Percentiles rank a stretch among this genome's conserved stretches.
Evolutionary conservation across 805 yeast genomes (phyloP).

Genomic region (Starmera pachycereana): DNA sequence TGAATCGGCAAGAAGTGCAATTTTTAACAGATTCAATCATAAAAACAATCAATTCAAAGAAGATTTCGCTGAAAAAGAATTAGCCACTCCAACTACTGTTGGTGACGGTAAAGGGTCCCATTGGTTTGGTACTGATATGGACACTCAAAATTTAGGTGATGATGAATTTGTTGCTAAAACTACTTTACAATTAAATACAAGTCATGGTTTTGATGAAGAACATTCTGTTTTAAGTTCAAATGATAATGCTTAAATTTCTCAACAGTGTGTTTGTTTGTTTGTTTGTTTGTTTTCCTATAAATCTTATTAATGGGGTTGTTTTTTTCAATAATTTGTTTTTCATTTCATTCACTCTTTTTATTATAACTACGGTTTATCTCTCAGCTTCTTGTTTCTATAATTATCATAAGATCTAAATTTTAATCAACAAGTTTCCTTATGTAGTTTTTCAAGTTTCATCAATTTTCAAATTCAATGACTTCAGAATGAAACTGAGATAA

Average conservation of each 20-base stretch:
- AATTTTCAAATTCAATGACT: constrained; percentile 1
- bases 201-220: not conserved
- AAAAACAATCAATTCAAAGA: not conserved
- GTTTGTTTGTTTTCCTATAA: too few species aligned
- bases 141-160: constrained; percentile 8
- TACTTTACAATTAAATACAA: constrained; percentile 9
- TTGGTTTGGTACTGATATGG: constrained; percentile 18
- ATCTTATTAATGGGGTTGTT: too few species aligned
- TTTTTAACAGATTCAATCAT: not conserved
- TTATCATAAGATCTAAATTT: too few species aligned
- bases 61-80: constrained; percentile 9
- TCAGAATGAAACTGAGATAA: constrained; percentile 12
- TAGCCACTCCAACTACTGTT: constrained; percentile 24
- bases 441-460: not conserved
- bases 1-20: not conserved
- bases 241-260: too few species aligned
- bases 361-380: too few species aligned
- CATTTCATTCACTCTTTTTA: too few species aligned
- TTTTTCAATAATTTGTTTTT: too few species aligned
- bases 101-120: constrained; percentile 25
- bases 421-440: too few species aligned
- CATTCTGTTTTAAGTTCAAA: too few species aligned
- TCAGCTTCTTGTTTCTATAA: too few species aligned
- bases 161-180: constrained; percentile 12
- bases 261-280: too few species aligned